Conservation (phyloP, 139 green algal genomes). For the Chlorella sorokiniana region DNA sequence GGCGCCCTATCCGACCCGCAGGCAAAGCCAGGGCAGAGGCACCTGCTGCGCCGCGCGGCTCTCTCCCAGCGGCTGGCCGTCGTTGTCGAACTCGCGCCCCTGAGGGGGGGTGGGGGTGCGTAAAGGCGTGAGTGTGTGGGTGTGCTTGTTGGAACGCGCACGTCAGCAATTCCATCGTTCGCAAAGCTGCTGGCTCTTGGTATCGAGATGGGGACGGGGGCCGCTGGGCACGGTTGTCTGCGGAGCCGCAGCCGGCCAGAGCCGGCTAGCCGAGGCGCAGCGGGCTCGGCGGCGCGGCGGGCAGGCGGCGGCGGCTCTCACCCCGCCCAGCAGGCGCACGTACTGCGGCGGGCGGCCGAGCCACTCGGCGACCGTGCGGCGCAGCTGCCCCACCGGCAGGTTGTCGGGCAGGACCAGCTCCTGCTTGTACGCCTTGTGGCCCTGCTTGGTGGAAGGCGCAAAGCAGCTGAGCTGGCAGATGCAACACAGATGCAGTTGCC, state of each 20-base stretch:
- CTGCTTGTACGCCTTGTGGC: conserved; percentile 12
- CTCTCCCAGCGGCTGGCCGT: conserved; percentile 3
- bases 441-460: not conserved
- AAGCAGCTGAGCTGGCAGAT: not conserved
- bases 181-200: too few species aligned
- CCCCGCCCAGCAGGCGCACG: conserved; percentile 42
- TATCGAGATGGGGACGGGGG: too few species aligned
- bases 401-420: conserved; percentile 46
- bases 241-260: too few species aligned
- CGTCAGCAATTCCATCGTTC: too few species aligned
- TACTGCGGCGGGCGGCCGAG: conserved; percentile 14
- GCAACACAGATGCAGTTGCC: not conserved
- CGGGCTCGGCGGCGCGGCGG: too few species aligned
- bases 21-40: not conserved
- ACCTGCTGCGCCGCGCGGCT: not conserved
- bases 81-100: conserved; percentile 18
- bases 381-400: conserved; percentile 65
- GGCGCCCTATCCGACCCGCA: not conserved
- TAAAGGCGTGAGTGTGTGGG: not conserved
- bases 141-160: not conserved
- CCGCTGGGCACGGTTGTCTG: too few species aligned
- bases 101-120: not conserved
- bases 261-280: too few species aligned
- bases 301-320: too few species aligned
- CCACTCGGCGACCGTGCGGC: conserved; percentile 44